Conservation (phyloP, 257 asterid genomes). For the Solanum appendiculatum region DNA sequence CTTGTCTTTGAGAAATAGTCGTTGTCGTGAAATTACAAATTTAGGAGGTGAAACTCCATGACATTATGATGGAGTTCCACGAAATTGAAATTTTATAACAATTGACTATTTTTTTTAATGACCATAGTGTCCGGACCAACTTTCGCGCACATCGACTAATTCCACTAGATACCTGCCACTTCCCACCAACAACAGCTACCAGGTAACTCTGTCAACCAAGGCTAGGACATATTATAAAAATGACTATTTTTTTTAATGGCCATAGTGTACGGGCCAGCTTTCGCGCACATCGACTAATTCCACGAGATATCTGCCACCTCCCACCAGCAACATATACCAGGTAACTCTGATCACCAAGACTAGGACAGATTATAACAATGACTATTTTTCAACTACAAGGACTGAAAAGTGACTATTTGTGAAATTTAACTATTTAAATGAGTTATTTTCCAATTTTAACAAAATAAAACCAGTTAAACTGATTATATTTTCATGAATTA, state of each 20-base stretch:
- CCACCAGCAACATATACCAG: not conserved
- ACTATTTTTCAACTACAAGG: not conserved
- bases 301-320: not conserved
- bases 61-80: not conserved
- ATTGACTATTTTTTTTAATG: not conserved
- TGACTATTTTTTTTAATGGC: too few species aligned
- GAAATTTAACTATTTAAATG: not conserved
- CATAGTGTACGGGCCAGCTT: fast-evolving
- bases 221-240: too few species aligned
- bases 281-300: not conserved
- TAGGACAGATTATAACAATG: too few species aligned
- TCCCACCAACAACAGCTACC: not conserved
- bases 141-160: not conserved
- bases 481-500: too few species aligned
- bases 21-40: not conserved
- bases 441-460: too few species aligned
- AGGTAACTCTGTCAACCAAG: too few species aligned
- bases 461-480: too few species aligned
- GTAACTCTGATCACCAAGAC: too few species aligned
- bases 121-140: fast-evolving
- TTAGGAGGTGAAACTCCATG: not conserved
- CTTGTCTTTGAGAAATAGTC: not conserved
- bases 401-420: not conserved
- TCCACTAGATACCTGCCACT: not conserved
- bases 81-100: not conserved